Evolutionary conservation across 345 rosid genomes (phyloP), one percentile per base, ranked within the genome.

Genomic region (Psidium guajava): DNA sequence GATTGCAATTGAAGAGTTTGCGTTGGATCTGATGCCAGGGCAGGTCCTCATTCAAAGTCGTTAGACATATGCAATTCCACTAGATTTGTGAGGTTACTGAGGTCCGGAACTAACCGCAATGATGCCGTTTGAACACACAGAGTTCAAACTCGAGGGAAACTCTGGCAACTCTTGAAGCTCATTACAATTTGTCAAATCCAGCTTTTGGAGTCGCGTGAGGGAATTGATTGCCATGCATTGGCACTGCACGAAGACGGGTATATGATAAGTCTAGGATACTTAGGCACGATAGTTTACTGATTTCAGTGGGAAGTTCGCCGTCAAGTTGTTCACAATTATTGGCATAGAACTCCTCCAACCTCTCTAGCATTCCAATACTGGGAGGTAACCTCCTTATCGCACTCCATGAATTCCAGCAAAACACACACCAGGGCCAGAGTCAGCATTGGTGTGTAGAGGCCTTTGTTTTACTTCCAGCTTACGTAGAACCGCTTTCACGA

Each of bases 41-140:
- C 40, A 13, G 3, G 73, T 59, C 1, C 20, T 59, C 2, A 16
- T 59, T 32, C 36, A 13, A 0, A 59, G 8, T 3, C 0, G 16
- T n/a, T 13, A 7, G 40, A 27, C 5, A 61, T 1, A 0, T 27
- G 0, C 40, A 61, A 27, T 6, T 0, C 0, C 74, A 61, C 74
- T 0, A 61, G 10, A 61, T 61, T 61, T 1, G 40, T 59, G 73
- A 59, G 40, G 40, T 59, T 0, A 27, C 40, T 59, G 0, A 59
- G 40, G 27, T 27, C 21, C 5, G 11, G 40, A 27, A 14, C 40
- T 27, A 14, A 3, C 0, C 2, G 5, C 11, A 61, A 61, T 61
- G 74, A 61, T 14, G 21, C 3, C 36, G 36, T 27, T 59, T 0
- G 0, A 61, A 61, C 74, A 61, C 2, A 0, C n/a, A 61, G 40